Evolutionary conservation across 202 grass and related monocot genomes (phyloP).

Genomic region (Digitaria exilis): DNA sequence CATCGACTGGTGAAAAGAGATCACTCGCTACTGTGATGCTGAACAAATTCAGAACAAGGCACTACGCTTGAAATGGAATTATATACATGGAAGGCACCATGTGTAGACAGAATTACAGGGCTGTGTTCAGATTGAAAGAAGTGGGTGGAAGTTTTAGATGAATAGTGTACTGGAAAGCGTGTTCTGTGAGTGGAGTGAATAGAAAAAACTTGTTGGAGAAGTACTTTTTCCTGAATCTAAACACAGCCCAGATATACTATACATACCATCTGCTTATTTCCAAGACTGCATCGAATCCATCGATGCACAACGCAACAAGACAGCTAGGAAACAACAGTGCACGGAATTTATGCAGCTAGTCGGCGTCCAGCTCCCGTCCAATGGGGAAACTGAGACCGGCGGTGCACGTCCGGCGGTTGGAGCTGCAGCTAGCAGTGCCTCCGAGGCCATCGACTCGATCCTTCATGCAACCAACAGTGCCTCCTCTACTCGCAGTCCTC

Average conservation of each 20-base stretch:
- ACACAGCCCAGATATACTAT: too few species aligned
- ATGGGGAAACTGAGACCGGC: slow-evolving; percentile 23
- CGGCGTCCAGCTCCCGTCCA: slow-evolving; percentile 21
- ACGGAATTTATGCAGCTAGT: slow-evolving; percentile 54
- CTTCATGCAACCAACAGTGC: slow-evolving; percentile 6
- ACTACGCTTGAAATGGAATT: not conserved
- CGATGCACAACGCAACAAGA: too few species aligned
- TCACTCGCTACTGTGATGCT: not conserved
- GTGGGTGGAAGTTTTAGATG: too few species aligned
- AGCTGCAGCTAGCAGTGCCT: not conserved
- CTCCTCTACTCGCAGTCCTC: not conserved
- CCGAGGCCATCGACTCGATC: slow-evolving; percentile 26
- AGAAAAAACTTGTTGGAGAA: too few species aligned
- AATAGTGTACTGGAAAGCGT: too few species aligned
- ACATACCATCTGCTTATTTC: too few species aligned
- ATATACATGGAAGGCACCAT: too few species aligned
- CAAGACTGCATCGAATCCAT: too few species aligned
- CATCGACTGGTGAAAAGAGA: not conserved
- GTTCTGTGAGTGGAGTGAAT: too few species aligned
- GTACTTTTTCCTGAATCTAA: too few species aligned
- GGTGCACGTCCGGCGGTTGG: slow-evolving; percentile 39
- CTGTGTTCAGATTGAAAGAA: too few species aligned
- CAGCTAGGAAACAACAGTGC: slow-evolving; percentile 31
- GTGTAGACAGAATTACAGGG: too few species aligned
- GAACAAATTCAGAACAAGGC: not conserved